Percentiles rank a stretch among this genome's conserved stretches.
phyloP scores from a whole-genome alignment of 2,329 filamentous ascomycete genomes.

The Alternaria arborescens region DNA sequence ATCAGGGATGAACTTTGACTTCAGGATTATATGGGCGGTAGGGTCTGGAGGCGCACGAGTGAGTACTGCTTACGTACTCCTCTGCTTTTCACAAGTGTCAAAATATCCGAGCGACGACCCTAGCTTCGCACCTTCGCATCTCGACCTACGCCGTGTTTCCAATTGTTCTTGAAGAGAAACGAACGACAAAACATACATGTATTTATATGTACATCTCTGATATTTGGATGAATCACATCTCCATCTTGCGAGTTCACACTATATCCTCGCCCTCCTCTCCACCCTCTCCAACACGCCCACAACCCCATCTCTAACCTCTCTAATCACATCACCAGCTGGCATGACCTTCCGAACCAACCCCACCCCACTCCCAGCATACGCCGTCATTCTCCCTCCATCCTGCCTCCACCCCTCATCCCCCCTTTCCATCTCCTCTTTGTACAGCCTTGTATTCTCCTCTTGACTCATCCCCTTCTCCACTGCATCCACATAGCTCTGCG shows the following conservation, averaged over 20 bases:
- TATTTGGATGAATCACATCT: conserved; percentile 1
- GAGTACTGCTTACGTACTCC: neutral
- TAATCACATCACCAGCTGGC: conserved; percentile 62
- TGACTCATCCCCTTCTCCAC: conserved; percentile 48
- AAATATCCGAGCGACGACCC: neutral
- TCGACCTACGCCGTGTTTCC: neutral
- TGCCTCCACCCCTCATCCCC: conserved; percentile 63
- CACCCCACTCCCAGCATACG: conserved; percentile 69
- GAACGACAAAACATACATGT: neutral
- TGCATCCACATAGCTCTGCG: conserved; percentile 60
- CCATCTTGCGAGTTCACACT: neutral
- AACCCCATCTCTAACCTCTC: conserved; percentile 55
- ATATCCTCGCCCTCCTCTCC: neutral
- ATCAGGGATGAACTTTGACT: neutral
- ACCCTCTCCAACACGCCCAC: neutral
- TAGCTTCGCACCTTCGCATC: neutral
- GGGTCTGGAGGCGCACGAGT: neutral
- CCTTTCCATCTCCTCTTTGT: conserved; percentile 58
- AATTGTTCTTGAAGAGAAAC: neutral
- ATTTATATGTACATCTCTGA: conserved; percentile 1
- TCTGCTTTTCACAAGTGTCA: neutral
- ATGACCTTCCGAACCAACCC: conserved; percentile 64
- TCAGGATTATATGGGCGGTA: neutral
- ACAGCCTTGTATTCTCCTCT: conserved; percentile 57
- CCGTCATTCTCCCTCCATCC: conserved; percentile 62